Base-by-base conservation (phyloP, 2,329 filamentous ascomycete genomes). In the Ophiocordyceps camponoti-leonardi region DNA sequence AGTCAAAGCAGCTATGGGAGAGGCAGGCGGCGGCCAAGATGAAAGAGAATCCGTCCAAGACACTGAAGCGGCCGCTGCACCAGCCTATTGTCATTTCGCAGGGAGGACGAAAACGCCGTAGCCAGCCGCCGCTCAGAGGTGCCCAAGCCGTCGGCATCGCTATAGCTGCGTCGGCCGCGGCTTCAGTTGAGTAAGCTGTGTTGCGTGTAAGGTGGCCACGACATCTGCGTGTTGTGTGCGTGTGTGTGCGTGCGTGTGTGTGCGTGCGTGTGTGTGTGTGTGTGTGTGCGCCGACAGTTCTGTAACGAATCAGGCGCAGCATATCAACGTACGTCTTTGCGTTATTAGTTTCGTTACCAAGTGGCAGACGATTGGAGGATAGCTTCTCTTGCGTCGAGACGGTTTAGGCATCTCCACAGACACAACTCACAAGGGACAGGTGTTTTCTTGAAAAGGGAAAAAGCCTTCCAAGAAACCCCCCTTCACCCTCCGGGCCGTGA, bases 1-100 rank as follows among this genome's bases (percentile, higher is more conserved):
- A 77, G 56, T 77, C 73, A 33, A 73, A 67, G 49, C 70, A 75
- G 46, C 62, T 73, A 49, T 78, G 72, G 72, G 71, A 77, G 50
- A 54, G 53, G 51, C 71, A 77, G 56, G 70, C 69, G 16, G 71
- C 70, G 14, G 71, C 71, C 39, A 67, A 67, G 50, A 57, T 63
- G 44, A 61, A 66, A 44, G 64, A 67, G 45, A 64, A 65, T 33
- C 60, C 67, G 18, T 67, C 71, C 45, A 72, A 68, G 51, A 57
- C 64, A 44, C 60, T 77, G 47, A 77, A 77, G 56, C 65, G 73
- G 22, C 74, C 74, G 19, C 61, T 76, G 19, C 74, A 77, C 52
- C 68, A 72, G 48, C 74, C 74, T 10, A 59, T 77, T 16, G 55
- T 74, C 31, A 67, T 77, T 43, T 57, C 56, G 19, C 54, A 51